Evolutionary conservation across 2,329 filamentous ascomycete species (phyloP).

Genomic region (Diplodia sapinea): DNA sequence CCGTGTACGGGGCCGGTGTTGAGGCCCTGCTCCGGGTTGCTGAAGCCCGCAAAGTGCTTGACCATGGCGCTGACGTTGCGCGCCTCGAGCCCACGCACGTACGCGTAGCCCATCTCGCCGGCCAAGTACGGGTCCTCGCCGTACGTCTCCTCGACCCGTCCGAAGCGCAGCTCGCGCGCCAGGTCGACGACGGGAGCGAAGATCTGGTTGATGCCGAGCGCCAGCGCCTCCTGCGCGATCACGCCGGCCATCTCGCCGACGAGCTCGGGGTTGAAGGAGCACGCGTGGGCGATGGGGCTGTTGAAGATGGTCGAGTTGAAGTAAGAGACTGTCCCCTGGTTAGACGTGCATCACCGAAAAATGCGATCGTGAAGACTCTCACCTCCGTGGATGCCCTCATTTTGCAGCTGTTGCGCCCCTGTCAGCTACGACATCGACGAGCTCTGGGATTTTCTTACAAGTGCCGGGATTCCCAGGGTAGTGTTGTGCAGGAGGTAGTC

Average conservation of each 20-base stretch:
- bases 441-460: slow-evolving; percentile 51
- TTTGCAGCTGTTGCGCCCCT: slow-evolving; percentile 55
- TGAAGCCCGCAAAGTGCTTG: slow-evolving; percentile 77
- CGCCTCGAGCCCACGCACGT: slow-evolving; percentile 66
- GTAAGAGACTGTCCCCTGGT: slow-evolving; percentile 9
- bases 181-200: slow-evolving; percentile 75
- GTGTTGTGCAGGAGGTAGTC: slow-evolving; percentile 72
- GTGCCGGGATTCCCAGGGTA: slow-evolving; percentile 71
- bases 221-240: slow-evolving; percentile 69
- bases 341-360: neutral
- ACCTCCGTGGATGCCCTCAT: slow-evolving; percentile 72
- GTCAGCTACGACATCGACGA: neutral
- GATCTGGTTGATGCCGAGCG: slow-evolving; percentile 74
- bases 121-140: slow-evolving; percentile 72
- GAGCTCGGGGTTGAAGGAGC: slow-evolving; percentile 71
- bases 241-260: slow-evolving; percentile 69
- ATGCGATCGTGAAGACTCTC: neutral
- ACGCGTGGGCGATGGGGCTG: slow-evolving; percentile 74
- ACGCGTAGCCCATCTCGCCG: slow-evolving; percentile 70
- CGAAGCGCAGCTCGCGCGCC: slow-evolving; percentile 72
- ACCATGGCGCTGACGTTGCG: slow-evolving; percentile 72
- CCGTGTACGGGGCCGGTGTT: slow-evolving; percentile 68
- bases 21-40: slow-evolving; percentile 71
- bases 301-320: slow-evolving; percentile 78
- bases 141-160: slow-evolving; percentile 75